Percentiles rank a stretch among this genome's conserved stretches.
phyloP scores from a whole-genome alignment of 768 basidiomycete genomes.

The Tephrocybe rancida region DNA sequence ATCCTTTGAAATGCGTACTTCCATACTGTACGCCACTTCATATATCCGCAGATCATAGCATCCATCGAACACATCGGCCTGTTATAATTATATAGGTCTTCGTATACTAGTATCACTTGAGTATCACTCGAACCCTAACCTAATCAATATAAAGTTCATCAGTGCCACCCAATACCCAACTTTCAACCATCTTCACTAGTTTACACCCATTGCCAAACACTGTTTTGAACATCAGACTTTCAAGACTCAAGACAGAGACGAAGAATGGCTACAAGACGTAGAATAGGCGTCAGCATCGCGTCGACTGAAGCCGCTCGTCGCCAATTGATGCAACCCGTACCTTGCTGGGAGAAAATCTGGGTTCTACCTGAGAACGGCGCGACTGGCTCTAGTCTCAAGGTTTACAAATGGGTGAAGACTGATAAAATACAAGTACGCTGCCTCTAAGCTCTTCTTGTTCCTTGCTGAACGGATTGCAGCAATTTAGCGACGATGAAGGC shows the following conservation, averaged over 20 bases:
- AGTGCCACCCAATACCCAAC: background rate
- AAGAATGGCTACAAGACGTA: conserved; percentile 70
- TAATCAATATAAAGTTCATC: background rate
- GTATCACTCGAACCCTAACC: background rate
- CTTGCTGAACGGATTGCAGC: conserved; percentile 40
- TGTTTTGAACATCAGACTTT: background rate
- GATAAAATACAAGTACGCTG: conserved; percentile 70
- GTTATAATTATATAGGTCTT: no score
- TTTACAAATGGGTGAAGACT: conserved; percentile 80
- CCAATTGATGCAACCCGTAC: conserved; percentile 89
- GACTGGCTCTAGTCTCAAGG: conserved; percentile 60
- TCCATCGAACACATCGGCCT: no score
- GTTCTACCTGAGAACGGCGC: conserved; percentile 56
- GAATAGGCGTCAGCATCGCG: conserved; percentile 76
- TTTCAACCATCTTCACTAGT: background rate
- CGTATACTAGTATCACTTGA: no score
- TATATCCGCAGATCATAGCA: no score
- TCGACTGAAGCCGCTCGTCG: conserved; percentile 81
- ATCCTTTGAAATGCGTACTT: no score
- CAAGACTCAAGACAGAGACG: background rate
- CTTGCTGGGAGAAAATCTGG: conserved; percentile 84
- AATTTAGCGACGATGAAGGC: conserved; percentile 88
- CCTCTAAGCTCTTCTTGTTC: background rate
- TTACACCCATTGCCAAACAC: no score
- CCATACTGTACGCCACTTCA: no score